Evolutionary conservation across 495 filamentous ascomycete genomes (phyloP).

Genomic region (Aeminium ludgeri): DNA sequence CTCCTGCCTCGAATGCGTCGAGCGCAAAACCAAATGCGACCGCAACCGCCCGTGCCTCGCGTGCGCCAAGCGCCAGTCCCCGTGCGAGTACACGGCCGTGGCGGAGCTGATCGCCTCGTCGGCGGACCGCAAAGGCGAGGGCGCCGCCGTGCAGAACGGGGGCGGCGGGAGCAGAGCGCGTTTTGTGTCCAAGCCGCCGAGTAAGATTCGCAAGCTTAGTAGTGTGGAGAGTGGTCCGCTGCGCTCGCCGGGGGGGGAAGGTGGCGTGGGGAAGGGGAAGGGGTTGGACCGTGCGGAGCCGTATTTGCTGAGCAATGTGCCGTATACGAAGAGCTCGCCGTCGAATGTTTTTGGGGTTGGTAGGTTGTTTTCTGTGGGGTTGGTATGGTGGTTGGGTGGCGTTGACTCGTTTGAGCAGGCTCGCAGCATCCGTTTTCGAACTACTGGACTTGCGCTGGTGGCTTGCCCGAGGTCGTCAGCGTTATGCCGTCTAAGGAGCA

Average conservation of each 20-base stretch:
- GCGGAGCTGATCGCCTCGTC: slow-evolving; percentile 45
- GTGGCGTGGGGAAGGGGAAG: slow-evolving; percentile 9
- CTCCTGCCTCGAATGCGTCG: slow-evolving; percentile 46
- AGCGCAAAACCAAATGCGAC: slow-evolving; percentile 26
- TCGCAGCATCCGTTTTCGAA: slow-evolving; percentile 54
- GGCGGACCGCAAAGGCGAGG: slow-evolving; percentile 24
- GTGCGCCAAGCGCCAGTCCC: slow-evolving; percentile 52
- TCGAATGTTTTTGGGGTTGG: slow-evolving; percentile 58
- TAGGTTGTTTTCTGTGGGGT: too few relatives aligned
- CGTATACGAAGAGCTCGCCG: slow-evolving; percentile 42
- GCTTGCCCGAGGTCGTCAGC: slow-evolving; percentile 50
- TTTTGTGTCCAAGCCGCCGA: slow-evolving; percentile 40
- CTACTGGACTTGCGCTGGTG: slow-evolving; percentile 61
- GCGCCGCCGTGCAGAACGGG: too few relatives aligned
- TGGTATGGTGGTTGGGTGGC: too few relatives aligned
- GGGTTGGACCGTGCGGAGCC: slow-evolving; percentile 17
- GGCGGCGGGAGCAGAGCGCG: slow-evolving; percentile 28
- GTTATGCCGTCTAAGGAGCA: slow-evolving; percentile 54
- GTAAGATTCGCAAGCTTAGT: slow-evolving; percentile 13
- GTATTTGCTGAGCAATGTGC: slow-evolving; percentile 49
- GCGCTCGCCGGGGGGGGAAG: slow-evolving; percentile 9
- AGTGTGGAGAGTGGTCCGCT: background rate
- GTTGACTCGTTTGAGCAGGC: too few relatives aligned
- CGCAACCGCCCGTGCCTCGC: slow-evolving; percentile 40
- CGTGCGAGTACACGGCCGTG: slow-evolving; percentile 50